Percentiles rank a stretch among this genome's conserved stretches.
phyloP scores from a whole-genome alignment of 169 alveolate species.

The Plasmodium falciparum region DNA sequence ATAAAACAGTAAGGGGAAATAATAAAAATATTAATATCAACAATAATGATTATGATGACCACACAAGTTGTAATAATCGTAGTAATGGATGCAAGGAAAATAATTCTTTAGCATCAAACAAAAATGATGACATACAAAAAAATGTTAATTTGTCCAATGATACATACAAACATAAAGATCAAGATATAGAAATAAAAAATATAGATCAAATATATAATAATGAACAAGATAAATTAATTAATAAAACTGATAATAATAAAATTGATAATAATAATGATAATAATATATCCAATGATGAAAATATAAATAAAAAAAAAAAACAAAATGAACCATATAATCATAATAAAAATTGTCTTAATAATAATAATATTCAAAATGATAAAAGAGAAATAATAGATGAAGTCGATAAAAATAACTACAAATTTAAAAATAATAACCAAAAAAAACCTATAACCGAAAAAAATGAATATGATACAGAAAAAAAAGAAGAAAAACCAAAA shows the following conservation, averaged over 20 bases:
- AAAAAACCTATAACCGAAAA: background rate
- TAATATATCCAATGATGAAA: constrained; percentile 1
- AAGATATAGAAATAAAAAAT: background rate
- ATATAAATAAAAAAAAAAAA: background rate
- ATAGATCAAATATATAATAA: too few species aligned
- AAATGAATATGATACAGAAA: constrained; percentile 1
- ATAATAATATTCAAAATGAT: background rate
- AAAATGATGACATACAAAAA: background rate
- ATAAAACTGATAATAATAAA: too few species aligned
- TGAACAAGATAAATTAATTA: too few species aligned
- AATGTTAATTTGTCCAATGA: background rate
- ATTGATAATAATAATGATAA: too few species aligned
- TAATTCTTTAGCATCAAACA: background rate
- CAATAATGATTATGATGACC: background rate
- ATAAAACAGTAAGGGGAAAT: background rate
- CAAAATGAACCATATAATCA: background rate
- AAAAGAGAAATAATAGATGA: background rate
- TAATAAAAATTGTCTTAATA: background rate
- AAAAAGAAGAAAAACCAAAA: constrained; percentile 18
- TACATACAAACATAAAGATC: background rate
- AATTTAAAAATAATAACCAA: background rate
- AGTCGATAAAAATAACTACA: background rate
- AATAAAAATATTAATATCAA: background rate
- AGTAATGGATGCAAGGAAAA: background rate
- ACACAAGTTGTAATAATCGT: background rate